Evolutionary conservation across 257 asterid genomes (phyloP).

Genomic region (Solanum rostratum): DNA sequence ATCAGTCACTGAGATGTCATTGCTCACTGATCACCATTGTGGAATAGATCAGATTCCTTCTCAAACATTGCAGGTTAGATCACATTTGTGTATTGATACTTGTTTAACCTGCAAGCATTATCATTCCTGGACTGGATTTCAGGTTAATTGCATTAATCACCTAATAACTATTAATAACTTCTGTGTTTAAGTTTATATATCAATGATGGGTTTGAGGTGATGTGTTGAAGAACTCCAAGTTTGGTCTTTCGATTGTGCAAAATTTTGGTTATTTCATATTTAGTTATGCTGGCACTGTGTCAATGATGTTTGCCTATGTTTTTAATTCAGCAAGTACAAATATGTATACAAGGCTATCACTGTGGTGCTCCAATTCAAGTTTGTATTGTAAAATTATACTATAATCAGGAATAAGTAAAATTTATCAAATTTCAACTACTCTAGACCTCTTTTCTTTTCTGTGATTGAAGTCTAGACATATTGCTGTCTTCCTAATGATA

Average conservation of each 20-base stretch:
- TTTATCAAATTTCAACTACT: not conserved
- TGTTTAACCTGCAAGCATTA: not conserved
- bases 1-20: conserved; percentile 42
- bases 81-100: conserved; percentile 6
- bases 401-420: not conserved
- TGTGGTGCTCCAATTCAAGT: not conserved
- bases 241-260: not conserved
- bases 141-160: not conserved
- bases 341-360: not conserved
- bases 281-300: not conserved
- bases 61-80: conserved; percentile 58
- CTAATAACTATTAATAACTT: not conserved
- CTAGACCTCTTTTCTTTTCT: not conserved
- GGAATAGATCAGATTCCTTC: conserved; percentile 68
- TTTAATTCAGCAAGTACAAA: not conserved
- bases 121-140: not conserved
- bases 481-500: not conserved
- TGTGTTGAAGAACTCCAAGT: not conserved
- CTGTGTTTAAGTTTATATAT: not conserved
- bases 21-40: conserved; percentile 69
- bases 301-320: not conserved
- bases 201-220: not conserved
- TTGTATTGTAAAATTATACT: not conserved
- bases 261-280: not conserved
- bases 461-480: not conserved